phyloP scores from a whole-genome alignment of 106 monocot species.

The Hemerocallis citrina region DNA sequence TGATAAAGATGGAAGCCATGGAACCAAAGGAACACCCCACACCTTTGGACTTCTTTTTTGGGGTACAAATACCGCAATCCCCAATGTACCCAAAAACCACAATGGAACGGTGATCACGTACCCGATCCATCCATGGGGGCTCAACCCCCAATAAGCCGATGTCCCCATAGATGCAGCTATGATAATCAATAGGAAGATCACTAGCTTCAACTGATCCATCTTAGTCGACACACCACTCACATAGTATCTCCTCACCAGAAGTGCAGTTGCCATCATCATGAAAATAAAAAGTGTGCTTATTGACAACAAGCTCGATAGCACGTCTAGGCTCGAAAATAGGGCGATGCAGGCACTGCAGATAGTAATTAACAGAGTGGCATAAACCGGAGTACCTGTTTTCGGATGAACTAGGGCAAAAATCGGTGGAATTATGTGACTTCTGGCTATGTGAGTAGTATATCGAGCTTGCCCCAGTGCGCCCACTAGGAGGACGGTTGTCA shows the following conservation, averaged over 20 bases:
- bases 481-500: constrained; percentile 27
- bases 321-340: constrained; percentile 22
- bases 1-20: constrained; percentile 31
- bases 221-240: constrained; percentile 11
- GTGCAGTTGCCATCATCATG: constrained; percentile 25
- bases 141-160: constrained; percentile 25
- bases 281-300: constrained; percentile 32
- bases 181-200: constrained; percentile 10
- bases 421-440: constrained; percentile 27
- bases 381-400: constrained; percentile 22
- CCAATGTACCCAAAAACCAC: constrained; percentile 20
- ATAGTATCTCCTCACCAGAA: constrained; percentile 28
- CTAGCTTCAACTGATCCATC: constrained; percentile 14
- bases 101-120: constrained; percentile 19
- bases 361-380: constrained; percentile 18
- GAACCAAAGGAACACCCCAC: constrained; percentile 31
- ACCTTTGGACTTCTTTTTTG: constrained; percentile 19
- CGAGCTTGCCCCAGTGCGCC: constrained; percentile 30
- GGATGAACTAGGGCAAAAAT: constrained; percentile 30
- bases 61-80: constrained; percentile 12
- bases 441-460: constrained; percentile 28
- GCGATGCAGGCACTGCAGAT: constrained; percentile 15
- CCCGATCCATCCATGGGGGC: constrained; percentile 21
- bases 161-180: constrained; percentile 8
- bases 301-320: constrained; percentile 13